Percentiles rank a stretch among this genome's conserved stretches.
Conservation (phyloP, 441 rosid genomes). For the Jatropha multifida region DNA sequence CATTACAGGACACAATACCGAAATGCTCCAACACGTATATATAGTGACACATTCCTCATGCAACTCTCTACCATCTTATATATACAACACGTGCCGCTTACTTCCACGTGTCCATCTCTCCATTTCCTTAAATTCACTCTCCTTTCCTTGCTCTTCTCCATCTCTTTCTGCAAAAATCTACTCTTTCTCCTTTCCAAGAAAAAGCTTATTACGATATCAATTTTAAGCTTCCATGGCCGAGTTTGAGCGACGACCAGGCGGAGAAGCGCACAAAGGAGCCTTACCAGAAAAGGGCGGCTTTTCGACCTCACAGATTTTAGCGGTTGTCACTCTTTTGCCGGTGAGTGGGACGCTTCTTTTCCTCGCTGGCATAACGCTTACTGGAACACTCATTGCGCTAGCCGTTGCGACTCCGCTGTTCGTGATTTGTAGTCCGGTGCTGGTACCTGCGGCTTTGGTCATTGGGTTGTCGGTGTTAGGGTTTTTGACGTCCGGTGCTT, state of each 20-base stretch:
- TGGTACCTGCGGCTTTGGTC: constrained; percentile 63
- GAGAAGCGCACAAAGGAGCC: constrained; percentile 13
- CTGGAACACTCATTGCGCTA: constrained; percentile 54
- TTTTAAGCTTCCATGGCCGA: constrained; percentile 26
- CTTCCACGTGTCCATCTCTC: constrained; percentile 25
- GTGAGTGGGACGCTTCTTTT: constrained; percentile 49
- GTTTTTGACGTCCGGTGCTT: constrained; percentile 64
- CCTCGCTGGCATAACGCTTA: constrained; percentile 54
- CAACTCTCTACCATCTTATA: constrained; percentile 9
- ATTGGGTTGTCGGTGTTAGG: constrained; percentile 54
- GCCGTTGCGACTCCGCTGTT: constrained; percentile 57
- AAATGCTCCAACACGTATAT: constrained; percentile 9
- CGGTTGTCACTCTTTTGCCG: constrained; percentile 49
- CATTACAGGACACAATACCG: not conserved
- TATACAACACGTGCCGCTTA: constrained; percentile 27
- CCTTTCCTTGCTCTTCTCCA: not conserved
- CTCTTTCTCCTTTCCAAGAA: not conserved
- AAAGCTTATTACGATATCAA: not conserved
- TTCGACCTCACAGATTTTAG: constrained; percentile 41
- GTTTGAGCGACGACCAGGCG: constrained; percentile 8
- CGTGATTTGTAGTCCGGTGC: constrained; percentile 64
- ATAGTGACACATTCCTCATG: constrained; percentile 21
- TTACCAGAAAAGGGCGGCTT: constrained; percentile 26
- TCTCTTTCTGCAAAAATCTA: not conserved
- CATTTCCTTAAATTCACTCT: constrained; percentile 12